A percentile compares a stretch with the other conserved stretches of the same genome.
phyloP scores from a whole-genome alignment of 805 yeast genomes.

The Lachancea quebecensis region DNA sequence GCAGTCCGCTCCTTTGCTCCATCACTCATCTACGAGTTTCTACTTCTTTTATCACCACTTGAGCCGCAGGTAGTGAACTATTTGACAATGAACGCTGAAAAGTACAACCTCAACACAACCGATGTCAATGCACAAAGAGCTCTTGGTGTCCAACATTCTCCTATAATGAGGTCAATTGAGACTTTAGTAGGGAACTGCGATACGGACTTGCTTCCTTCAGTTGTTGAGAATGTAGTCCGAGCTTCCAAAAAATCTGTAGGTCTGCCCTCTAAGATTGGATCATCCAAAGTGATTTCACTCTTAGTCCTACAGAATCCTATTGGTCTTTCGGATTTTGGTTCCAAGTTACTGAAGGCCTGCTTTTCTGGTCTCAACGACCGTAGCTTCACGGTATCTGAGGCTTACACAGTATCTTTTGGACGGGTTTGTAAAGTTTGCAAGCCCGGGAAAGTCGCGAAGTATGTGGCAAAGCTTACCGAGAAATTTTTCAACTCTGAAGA shows the following conservation, averaged over 20 bases:
- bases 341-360: constrained; percentile 53
- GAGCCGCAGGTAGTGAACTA: constrained; percentile 91
- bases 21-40: constrained; percentile 58
- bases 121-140: constrained; percentile 74
- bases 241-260: constrained; percentile 73
- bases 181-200: constrained; percentile 50
- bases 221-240: constrained; percentile 43
- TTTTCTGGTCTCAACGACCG: constrained; percentile 55
- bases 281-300: constrained; percentile 63
- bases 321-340: constrained; percentile 46
- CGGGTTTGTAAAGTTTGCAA: constrained; percentile 61
- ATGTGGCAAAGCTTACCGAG: constrained; percentile 43
- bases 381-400: constrained; percentile 62
- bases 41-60: constrained; percentile 69
- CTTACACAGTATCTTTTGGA: constrained; percentile 79
- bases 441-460: constrained; percentile 43
- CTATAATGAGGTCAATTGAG: constrained; percentile 84
- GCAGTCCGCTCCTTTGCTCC: constrained; percentile 64
- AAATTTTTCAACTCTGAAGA: constrained; percentile 54
- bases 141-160: constrained; percentile 70
- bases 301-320: constrained; percentile 52
- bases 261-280: constrained; percentile 83
- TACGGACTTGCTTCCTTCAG: constrained; percentile 35
- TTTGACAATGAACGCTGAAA: constrained; percentile 79
- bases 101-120: constrained; percentile 64